Percentiles rank a stretch among this genome's conserved stretches.
Conservation (phyloP, 768 basidiomycete genomes). For the Hygrocybe punicea region DNA sequence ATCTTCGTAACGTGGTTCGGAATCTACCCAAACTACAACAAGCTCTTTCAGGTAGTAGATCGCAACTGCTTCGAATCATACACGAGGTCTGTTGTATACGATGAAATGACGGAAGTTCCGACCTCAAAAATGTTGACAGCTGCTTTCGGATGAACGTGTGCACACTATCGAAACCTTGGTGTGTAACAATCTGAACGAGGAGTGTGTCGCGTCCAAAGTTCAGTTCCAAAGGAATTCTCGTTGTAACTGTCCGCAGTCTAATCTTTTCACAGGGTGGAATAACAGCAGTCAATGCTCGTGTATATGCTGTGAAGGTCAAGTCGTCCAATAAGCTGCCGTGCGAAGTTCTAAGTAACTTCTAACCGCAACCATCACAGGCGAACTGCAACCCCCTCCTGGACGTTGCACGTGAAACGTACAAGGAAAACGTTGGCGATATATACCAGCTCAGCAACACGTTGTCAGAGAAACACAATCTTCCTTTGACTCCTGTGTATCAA, state of each 20-base stretch:
- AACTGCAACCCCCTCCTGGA: conserved; percentile 83
- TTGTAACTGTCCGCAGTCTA: background rate
- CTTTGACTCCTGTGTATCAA: conserved; percentile 65
- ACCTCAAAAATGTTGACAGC: conserved; percentile 35
- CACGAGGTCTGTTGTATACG: conserved; percentile 43
- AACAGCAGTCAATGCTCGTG: conserved; percentile 69
- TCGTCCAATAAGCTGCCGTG: background rate
- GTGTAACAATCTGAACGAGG: conserved; percentile 68
- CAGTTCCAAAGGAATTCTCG: background rate
- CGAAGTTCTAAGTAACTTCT: background rate
- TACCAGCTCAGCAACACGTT: conserved; percentile 60
- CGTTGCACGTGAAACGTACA: conserved; percentile 91
- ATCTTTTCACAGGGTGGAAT: conserved; percentile 55
- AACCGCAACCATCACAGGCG: conserved; percentile 41
- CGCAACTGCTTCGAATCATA: conserved; percentile 61
- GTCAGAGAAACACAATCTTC: conserved; percentile 60
- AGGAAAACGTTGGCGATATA: conserved; percentile 89
- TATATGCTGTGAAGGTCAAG: conserved; percentile 81
- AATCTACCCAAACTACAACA: conserved; percentile 61
- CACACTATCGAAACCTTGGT: conserved; percentile 59
- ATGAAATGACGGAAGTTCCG: background rate
- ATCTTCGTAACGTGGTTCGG: conserved; percentile 67
- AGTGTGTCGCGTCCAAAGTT: conserved; percentile 59
- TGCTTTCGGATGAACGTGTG: conserved; percentile 73
- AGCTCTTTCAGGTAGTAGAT: conserved; percentile 55